Base-by-base conservation (phyloP, 1,139 yeast species). In the Suhomyces wounanorum region DNA sequence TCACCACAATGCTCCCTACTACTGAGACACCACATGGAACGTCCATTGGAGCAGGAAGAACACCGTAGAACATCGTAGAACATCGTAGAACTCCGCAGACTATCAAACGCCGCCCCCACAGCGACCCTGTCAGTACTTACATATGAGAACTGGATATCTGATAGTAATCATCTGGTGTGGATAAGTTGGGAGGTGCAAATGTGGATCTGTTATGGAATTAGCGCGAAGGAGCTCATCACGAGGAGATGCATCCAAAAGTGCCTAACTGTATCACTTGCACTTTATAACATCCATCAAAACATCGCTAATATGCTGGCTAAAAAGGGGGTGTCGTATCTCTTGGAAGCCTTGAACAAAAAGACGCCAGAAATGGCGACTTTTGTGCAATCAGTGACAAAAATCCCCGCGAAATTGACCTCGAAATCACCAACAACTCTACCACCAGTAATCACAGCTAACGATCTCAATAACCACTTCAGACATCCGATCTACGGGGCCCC, bases 401-500 rank as follows among this genome's bases (percentile, higher is more conserved):
- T 25, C 8, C 26, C 14, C 16, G 14, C 21, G 26, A 43, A 30
- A 18, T 42, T 37, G 3, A 21, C 10, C 10, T 18, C 30, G 8
- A 17, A 17, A 11, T 4, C 35, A 4, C 26, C 14, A 4, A 18
- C 14, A 25, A 43, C 17, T 11, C 40, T 53, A 5, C 50, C 50
- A 14, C 40, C 46, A 2, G 31, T 31, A 13, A 59, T 68, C 31
- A 66, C 69, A 4, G 74, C 77, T 3, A 56, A 52, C 7, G 54
- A 55, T 16, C 59, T 73, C 28, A 67, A 59, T 21, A 59, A 59
- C 9, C 49, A 55, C 23, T 72, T 69, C 55, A 56, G 69, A 18
- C 54, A 55, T 39, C 52, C 50, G 7, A 58, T 55, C 8, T 62
- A 60, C 48, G 43, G 47, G 1, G 45, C 52, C 8, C 66, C 64